These are phyloP conservation scores for Chalciporus sphaerocephalus DNA, from an alignment of 768 basidiomycete genomes.

Conservation along the genomic window DNA sequence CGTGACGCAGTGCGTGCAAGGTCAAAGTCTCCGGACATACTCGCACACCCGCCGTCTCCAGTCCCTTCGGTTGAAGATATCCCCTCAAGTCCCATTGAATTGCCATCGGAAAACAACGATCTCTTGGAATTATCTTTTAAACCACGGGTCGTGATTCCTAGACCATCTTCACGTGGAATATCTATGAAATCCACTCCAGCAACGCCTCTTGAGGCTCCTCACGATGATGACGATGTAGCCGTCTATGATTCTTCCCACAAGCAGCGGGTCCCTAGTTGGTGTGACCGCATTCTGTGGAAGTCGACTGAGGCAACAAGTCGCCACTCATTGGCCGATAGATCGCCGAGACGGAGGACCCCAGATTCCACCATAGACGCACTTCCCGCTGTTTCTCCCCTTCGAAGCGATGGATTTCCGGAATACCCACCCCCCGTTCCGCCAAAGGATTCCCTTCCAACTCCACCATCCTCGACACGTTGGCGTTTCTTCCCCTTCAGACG, in stretches of 20 bases:
- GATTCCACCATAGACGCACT: conserved; percentile 9
- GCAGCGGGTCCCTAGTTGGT: conserved; percentile 84
- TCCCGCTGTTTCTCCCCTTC: conserved; percentile 8
- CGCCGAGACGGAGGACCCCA: conserved; percentile 3
- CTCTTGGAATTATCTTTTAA: conserved; percentile 21
- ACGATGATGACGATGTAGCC: conserved; percentile 48
- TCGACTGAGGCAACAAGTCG: conserved; percentile 39
- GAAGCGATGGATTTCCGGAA: conserved; percentile 17
- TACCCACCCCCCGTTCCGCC: conserved; percentile 28
- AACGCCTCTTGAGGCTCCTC: conserved; percentile 35
- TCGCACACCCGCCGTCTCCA: conserved; percentile 25
- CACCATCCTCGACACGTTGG: conserved; percentile 38
- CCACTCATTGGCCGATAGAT: conserved; percentile 14
- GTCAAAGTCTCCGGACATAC: conserved; percentile 23
- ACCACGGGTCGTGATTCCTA: conserved; percentile 19
- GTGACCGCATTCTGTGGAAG: conserved; percentile 83
- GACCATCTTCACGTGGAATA: conserved; percentile 27
- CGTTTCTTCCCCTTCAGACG: conserved; percentile 49
- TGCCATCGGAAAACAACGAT: conserved; percentile 2
- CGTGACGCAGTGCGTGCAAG: conserved; percentile 14
- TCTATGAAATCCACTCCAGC: conserved; percentile 29
- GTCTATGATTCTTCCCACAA: conserved; percentile 81
- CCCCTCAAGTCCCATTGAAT: conserved; percentile 20
- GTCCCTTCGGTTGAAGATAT: conserved; percentile 24
- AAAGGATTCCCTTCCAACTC: conserved; percentile 25